These are phyloP conservation scores for Ceratocystis colombiana DNA, from an alignment of 2,329 filamentous ascomycete genomes.

Conservation along the genomic window DNA sequence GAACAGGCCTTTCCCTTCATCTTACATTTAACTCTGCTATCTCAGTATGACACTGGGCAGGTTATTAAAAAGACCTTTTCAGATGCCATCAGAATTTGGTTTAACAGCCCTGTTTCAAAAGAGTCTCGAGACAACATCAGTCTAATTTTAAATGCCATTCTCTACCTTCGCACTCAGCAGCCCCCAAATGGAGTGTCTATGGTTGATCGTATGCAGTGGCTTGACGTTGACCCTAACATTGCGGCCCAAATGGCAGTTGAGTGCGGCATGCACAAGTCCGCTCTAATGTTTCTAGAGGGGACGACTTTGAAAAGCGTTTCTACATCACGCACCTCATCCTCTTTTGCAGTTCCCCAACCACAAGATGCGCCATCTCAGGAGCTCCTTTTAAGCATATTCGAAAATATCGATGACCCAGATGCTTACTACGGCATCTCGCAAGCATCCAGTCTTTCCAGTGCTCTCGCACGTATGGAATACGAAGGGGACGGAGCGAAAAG, in stretches of 20 bases:
- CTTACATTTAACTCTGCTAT: slow-evolving; percentile 66
- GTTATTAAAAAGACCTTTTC: slow-evolving; percentile 55
- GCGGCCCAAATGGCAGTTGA: slow-evolving; percentile 61
- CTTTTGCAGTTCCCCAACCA: slow-evolving; percentile 51
- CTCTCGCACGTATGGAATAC: slow-evolving; percentile 75
- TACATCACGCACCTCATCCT: slow-evolving; percentile 47
- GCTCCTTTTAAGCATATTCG: slow-evolving; percentile 71
- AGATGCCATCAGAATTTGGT: slow-evolving; percentile 50
- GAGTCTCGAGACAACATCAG: slow-evolving; percentile 66
- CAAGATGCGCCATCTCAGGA: slow-evolving; percentile 33
- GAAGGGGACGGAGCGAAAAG: slow-evolving; percentile 81
- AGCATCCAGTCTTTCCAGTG: slow-evolving; percentile 61
- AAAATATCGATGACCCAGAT: slow-evolving; percentile 90
- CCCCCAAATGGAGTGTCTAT: slow-evolving; percentile 66
- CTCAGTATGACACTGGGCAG: slow-evolving; percentile 54
- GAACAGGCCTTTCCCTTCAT: slow-evolving; percentile 70
- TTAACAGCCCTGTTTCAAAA: neutral
- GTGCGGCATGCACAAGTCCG: slow-evolving; percentile 80
- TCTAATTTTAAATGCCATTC: slow-evolving; percentile 64
- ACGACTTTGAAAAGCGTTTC: slow-evolving; percentile 31
- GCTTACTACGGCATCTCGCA: slow-evolving; percentile 88
- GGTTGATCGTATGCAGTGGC: slow-evolving; percentile 70
- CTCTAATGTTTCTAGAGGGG: slow-evolving; percentile 70
- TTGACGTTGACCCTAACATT: slow-evolving; percentile 66
- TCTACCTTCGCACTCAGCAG: slow-evolving; percentile 80